Conservation (phyloP, 2,329 filamentous ascomycete genomes). For the Venturia carpophila region DNA sequence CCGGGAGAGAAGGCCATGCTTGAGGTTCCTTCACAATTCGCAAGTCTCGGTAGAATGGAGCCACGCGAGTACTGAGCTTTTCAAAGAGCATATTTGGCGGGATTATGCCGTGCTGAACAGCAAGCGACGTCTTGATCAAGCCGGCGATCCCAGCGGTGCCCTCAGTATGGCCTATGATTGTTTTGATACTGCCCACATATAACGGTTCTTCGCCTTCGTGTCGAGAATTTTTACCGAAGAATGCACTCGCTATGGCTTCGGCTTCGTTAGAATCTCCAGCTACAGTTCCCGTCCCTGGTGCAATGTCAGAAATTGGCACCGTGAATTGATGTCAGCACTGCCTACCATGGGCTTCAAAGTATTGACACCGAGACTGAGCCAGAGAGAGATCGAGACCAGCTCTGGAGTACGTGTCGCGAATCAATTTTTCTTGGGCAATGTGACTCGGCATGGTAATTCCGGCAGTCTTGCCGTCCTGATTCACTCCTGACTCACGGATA, state of each 20-base stretch:
- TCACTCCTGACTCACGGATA: constrained; percentile 30
- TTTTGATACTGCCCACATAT: constrained; percentile 24
- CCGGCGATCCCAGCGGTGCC: constrained; percentile 22
- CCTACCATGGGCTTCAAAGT: constrained; percentile 33
- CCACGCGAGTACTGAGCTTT: background rate
- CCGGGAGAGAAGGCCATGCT: constrained; percentile 22
- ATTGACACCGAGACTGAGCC: constrained; percentile 23
- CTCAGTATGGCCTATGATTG: constrained; percentile 30
- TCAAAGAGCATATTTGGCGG: constrained; percentile 20
- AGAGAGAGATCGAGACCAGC: constrained; percentile 29
- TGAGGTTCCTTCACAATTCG: constrained; percentile 20
- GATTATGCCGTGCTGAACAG: constrained; percentile 22
- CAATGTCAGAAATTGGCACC: background rate
- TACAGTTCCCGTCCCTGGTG: constrained; percentile 45
- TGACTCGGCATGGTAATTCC: constrained; percentile 36
- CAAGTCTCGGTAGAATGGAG: constrained; percentile 11
- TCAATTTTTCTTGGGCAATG: constrained; percentile 32
- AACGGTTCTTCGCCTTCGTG: constrained; percentile 23
- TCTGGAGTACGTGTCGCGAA: constrained; percentile 30
- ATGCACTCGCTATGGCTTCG: constrained; percentile 13
- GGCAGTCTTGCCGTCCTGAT: constrained; percentile 33
- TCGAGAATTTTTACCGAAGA: constrained; percentile 2
- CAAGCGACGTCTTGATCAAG: constrained; percentile 26
- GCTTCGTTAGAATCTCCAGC: constrained; percentile 41
- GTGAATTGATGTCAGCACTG: background rate